A percentile compares a stretch with the other conserved stretches of the same genome.
Evolutionary conservation across 2,329 filamentous ascomycete genomes (phyloP).

Genomic region (Nemania sp.): DNA sequence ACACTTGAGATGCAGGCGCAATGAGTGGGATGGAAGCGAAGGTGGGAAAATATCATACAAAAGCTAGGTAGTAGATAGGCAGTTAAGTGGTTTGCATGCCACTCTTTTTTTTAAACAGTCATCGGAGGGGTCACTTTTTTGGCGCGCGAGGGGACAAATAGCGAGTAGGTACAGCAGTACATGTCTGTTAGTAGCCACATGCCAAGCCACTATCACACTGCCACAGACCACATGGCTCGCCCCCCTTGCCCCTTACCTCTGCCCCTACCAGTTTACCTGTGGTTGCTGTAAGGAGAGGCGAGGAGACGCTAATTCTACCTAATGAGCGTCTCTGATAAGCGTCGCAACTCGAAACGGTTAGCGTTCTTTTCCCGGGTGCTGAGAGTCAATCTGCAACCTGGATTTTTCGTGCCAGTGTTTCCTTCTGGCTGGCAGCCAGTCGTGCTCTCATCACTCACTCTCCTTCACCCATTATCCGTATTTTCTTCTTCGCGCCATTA

Average conservation of each 20-base stretch:
- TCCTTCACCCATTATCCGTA: conserved; percentile 26
- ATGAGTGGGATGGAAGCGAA: not conserved
- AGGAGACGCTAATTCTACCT: not conserved
- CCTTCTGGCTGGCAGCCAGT: conserved; percentile 37
- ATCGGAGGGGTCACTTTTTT: conserved; percentile 32
- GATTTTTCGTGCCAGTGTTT: conserved; percentile 42
- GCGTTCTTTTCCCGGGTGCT: conserved; percentile 26
- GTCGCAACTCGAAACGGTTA: conserved; percentile 31
- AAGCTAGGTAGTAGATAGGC: not conserved
- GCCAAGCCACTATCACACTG: conserved; percentile 31
- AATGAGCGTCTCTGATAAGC: conserved; percentile 33
- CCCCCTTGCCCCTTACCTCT: conserved; percentile 7
- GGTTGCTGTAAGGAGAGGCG: conserved; percentile 2
- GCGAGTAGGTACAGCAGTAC: not conserved
- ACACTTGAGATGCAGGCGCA: not conserved
- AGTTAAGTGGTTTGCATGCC: conserved; percentile 2
- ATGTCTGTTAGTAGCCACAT: too few species aligned
- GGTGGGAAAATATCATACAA: not conserved
- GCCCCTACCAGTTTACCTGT: too few species aligned
- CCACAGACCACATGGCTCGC: conserved; percentile 17
- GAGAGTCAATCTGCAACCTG: conserved; percentile 36
- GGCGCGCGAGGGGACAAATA: not conserved
- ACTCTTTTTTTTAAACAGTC: conserved; percentile 25
- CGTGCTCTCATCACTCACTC: conserved; percentile 31
- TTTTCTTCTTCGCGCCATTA: conserved; percentile 20